Conservation (phyloP, 441 rosid species). For the Dalechampia spathulata region DNA sequence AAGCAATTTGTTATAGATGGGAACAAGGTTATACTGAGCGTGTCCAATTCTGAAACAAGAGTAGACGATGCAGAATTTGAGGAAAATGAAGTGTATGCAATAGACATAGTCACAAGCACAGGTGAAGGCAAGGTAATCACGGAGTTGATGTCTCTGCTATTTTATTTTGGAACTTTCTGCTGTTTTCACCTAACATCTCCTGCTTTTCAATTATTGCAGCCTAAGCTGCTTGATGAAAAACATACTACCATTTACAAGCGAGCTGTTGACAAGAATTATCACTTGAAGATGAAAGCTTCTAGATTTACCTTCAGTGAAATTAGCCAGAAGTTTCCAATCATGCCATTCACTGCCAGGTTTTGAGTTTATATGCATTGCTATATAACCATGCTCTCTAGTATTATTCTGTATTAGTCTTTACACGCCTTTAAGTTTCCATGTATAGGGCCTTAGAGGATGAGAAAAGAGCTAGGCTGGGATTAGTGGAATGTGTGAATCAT, state of each 20-base stretch:
- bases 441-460: conserved; percentile 82
- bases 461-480: conserved; percentile 88
- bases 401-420: background rate
- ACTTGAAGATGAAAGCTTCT: conserved; percentile 93
- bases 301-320: conserved; percentile 92
- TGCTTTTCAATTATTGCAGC: conserved; percentile 39
- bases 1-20: conserved; percentile 89
- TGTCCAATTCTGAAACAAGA: conserved; percentile 67
- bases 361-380: background rate
- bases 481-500: conserved; percentile 88
- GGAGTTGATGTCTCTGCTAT: background rate
- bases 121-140: conserved; percentile 85
- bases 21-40: conserved; percentile 63
- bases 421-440: background rate
- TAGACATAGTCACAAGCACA: conserved; percentile 88
- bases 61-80: conserved; percentile 91
- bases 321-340: conserved; percentile 57
- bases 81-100: conserved; percentile 85
- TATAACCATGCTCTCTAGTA: background rate
- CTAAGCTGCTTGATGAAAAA: conserved; percentile 83
- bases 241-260: conserved; percentile 86
- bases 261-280: conserved; percentile 76
- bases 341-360: conserved; percentile 88
- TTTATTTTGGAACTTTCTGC: too few species aligned
- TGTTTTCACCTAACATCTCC: background rate